phyloP scores from a whole-genome alignment of 2,329 filamentous ascomycete species.

The Onygenales sp. region DNA sequence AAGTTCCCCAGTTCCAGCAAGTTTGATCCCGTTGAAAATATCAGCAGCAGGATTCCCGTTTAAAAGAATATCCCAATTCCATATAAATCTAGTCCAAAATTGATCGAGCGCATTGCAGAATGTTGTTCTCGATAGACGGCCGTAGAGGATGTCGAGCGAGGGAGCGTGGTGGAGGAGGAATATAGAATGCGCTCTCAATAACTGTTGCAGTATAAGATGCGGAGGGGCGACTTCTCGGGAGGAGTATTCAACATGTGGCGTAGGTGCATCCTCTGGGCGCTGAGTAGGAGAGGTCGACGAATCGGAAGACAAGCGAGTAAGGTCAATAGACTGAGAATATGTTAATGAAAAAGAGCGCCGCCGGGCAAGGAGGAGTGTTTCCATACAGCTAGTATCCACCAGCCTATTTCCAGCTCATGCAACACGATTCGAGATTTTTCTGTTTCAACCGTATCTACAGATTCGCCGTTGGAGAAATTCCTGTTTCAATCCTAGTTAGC shows the following conservation, averaged over 20 bases:
- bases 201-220: conserved; percentile 65
- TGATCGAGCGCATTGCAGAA: conserved; percentile 65
- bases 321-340: conserved; percentile 58
- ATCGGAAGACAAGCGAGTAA: conserved; percentile 61
- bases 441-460: conserved; percentile 81
- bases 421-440: conserved; percentile 78
- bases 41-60: conserved; percentile 78
- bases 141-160: conserved; percentile 61
- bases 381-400: conserved; percentile 89
- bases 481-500: conserved; percentile 28
- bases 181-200: conserved; percentile 69
- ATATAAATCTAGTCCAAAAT: conserved; percentile 67
- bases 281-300: conserved; percentile 33
- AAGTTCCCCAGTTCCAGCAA: conserved; percentile 82
- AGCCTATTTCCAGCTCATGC: conserved; percentile 77
- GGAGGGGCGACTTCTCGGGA: conserved; percentile 82
- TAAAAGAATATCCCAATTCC: conserved; percentile 76
- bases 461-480: conserved; percentile 68
- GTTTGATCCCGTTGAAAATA: conserved; percentile 73
- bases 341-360: conserved; percentile 6
- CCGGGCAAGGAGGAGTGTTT: neutral
- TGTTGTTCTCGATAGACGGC: conserved; percentile 52
- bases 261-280: conserved; percentile 24
- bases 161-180: conserved; percentile 83
- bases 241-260: conserved; percentile 64